phyloP scores from a whole-genome alignment of 2,329 filamentous ascomycete genomes.

The Penicillium sp. region DNA sequence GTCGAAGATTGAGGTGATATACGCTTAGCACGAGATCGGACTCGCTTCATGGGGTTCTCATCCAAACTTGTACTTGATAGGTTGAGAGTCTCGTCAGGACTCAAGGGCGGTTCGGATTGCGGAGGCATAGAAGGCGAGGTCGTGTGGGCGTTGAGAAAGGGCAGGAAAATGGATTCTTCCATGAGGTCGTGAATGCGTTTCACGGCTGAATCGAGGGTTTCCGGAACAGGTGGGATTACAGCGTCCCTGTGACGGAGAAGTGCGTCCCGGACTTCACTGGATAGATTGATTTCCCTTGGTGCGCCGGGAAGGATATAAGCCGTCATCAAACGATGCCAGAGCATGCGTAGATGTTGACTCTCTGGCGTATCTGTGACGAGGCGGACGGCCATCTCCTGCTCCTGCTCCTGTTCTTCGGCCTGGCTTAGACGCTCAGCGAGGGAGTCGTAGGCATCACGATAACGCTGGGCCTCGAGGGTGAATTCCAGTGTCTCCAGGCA shows the following conservation, averaged over 20 bases:
- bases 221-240: conserved; percentile 70
- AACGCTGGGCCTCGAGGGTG: conserved; percentile 89
- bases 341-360: conserved; percentile 71
- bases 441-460: conserved; percentile 69
- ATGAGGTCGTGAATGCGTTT: conserved; percentile 92
- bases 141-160: conserved; percentile 76
- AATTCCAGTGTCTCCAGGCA: conserved; percentile 97
- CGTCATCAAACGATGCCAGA: conserved; percentile 87
- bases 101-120: conserved; percentile 48
- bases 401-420: too few relatives aligned
- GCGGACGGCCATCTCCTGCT: too few relatives aligned
- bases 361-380: conserved; percentile 59
- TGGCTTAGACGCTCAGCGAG: conserved; percentile 57
- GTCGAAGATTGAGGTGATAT: conserved; percentile 37
- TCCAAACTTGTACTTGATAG: conserved; percentile 36
- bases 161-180: conserved; percentile 93
- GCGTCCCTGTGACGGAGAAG: conserved; percentile 68
- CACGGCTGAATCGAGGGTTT: conserved; percentile 78
- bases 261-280: conserved; percentile 79
- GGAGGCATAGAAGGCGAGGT: conserved; percentile 53
- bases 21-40: conserved; percentile 33
- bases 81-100: conserved; percentile 41
- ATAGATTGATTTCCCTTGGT: conserved; percentile 87
- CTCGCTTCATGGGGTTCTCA: conserved; percentile 33
- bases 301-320: conserved; percentile 88